Evolutionary conservation across 129 eudicot genomes (phyloP).

Genomic region (Pulicaria dysenterica): DNA sequence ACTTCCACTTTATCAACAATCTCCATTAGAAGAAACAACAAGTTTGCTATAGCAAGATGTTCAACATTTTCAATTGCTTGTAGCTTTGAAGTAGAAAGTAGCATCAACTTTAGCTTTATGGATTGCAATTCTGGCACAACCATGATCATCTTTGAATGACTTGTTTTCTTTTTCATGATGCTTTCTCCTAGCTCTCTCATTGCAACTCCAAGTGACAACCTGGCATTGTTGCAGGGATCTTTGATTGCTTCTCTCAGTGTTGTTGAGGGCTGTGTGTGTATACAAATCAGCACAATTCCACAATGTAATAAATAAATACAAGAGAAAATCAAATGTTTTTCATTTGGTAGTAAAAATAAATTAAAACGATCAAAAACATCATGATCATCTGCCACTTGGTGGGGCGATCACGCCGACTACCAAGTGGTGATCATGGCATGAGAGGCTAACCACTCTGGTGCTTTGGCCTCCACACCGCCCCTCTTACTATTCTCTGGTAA

Average conservation of each 20-base stretch:
- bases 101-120: slow-evolving; percentile 38
- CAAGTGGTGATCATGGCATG: no score
- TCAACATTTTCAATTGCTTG: slow-evolving; percentile 33
- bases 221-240: slow-evolving; percentile 43
- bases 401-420: no score
- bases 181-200: slow-evolving; percentile 59
- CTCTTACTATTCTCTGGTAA: no score
- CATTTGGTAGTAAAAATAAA: no score
- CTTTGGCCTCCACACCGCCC: no score
- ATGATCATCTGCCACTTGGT: no score
- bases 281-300: not conserved
- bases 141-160: slow-evolving; percentile 29
- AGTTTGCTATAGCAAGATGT: slow-evolving; percentile 48
- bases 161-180: slow-evolving; percentile 45
- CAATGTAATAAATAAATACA: no score
- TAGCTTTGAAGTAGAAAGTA: slow-evolving; percentile 23
- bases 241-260: slow-evolving; percentile 37
- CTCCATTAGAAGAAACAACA: slow-evolving; percentile 49
- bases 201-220: slow-evolving; percentile 33
- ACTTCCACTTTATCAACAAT: slow-evolving; percentile 50
- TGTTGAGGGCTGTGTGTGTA: slow-evolving; percentile 50
- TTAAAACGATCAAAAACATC: no score
- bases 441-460: no score
- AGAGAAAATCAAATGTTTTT: no score
- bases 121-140: slow-evolving; percentile 44